Evolutionary conservation across 257 asterid genomes (phyloP).

Genomic region (Penstemon eatonii): DNA sequence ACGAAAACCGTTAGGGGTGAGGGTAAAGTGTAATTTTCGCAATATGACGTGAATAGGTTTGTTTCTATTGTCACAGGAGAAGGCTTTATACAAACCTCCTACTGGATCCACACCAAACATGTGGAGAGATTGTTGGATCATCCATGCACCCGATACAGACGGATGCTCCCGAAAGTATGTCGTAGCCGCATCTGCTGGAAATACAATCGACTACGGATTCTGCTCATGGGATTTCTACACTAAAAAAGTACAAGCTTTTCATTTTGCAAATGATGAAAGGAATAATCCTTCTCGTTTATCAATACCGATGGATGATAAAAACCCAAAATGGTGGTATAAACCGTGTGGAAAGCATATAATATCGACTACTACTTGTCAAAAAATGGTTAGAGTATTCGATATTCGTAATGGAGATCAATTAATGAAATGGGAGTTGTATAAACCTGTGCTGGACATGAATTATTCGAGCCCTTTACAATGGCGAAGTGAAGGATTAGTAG

Average conservation of each 20-base stretch:
- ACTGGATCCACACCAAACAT: constrained; percentile 41
- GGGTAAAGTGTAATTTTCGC: no score
- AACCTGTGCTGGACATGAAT: constrained; percentile 46
- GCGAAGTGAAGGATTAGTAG: constrained; percentile 55
- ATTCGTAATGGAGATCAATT: constrained; percentile 54
- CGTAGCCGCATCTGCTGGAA: constrained; percentile 60
- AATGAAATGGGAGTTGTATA: constrained; percentile 51
- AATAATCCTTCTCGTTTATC: constrained; percentile 41
- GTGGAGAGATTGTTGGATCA: constrained; percentile 62
- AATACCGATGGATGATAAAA: constrained; percentile 31
- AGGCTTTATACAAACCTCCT: constrained; percentile 49
- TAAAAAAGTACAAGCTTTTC: constrained; percentile 43
- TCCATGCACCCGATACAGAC: constrained; percentile 57
- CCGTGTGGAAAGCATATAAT: constrained; percentile 58
- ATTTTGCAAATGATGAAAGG: constrained; percentile 36
- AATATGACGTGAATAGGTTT: no score
- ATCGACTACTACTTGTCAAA: constrained; percentile 46
- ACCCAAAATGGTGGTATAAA: constrained; percentile 50
- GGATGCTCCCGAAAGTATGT: constrained; percentile 56
- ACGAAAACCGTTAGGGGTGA: no score
- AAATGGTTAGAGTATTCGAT: constrained; percentile 39
- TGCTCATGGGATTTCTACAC: constrained; percentile 59
- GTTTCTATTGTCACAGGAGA: constrained; percentile 27
- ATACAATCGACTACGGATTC: constrained; percentile 45
- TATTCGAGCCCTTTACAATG: constrained; percentile 57